Percentiles rank a stretch among this genome's conserved stretches.
Conservation (phyloP, 1,284 basidiomycete genomes). For the Inonotus hispidus region DNA sequence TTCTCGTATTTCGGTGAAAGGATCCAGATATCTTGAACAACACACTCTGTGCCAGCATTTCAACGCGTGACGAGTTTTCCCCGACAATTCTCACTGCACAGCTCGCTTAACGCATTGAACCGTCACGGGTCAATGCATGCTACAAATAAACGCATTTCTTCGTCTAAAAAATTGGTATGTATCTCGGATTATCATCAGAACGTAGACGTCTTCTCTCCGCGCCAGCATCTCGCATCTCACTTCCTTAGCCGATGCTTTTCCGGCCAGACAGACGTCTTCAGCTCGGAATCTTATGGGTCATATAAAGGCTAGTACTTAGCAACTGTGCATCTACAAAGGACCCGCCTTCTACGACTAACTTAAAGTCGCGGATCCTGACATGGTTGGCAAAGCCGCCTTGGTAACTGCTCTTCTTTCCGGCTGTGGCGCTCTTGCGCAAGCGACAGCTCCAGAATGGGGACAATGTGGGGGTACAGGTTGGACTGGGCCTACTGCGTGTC, state of each 20-base stretch:
- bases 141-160: not conserved
- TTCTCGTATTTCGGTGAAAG: too few species aligned
- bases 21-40: not conserved
- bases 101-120: not conserved
- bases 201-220: not conserved
- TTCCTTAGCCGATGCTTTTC: constrained; percentile 7
- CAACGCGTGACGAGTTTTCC: not conserved
- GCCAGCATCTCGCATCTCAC: not conserved
- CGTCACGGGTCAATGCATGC: not conserved
- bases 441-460: constrained; percentile 27
- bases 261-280: not conserved
- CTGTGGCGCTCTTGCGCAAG: constrained; percentile 23
- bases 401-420: constrained; percentile 20
- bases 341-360: not conserved
- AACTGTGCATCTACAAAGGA: not conserved
- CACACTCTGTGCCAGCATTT: not conserved
- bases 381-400: constrained; percentile 11
- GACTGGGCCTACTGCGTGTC: constrained; percentile 45
- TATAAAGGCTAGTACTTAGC: not conserved
- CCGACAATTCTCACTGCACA: not conserved
- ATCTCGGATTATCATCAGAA: not conserved
- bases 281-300: not conserved
- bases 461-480: constrained; percentile 46
- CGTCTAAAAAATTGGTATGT: not conserved
- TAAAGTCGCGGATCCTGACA: not conserved